phyloP scores from a whole-genome alignment of 2,329 filamentous ascomycete species.

The Aquanectria penicillioides region DNA sequence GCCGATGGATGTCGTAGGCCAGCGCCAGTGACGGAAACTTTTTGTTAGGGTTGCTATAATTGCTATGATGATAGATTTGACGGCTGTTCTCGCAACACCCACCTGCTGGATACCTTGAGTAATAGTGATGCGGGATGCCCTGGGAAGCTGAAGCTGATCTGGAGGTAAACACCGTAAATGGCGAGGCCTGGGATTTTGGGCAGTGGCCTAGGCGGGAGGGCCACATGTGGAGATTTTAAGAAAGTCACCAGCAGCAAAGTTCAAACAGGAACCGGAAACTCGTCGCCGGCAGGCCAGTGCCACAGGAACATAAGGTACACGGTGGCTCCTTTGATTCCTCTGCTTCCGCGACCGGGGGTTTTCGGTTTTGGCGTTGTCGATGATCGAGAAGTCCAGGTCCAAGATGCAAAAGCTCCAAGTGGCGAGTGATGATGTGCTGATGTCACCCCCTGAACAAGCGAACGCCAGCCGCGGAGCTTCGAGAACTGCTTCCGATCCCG shows the following conservation, averaged over 20 bases:
- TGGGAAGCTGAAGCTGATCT: background rate
- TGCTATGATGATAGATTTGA: too few relatives aligned
- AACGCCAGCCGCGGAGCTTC: background rate
- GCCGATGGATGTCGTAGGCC: background rate
- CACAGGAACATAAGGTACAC: background rate
- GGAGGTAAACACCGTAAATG: background rate
- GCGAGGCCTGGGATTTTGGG: background rate
- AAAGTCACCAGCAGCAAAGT: conserved; percentile 12
- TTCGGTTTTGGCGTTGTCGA: background rate
- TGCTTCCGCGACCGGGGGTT: background rate
- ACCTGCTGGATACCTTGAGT: too few relatives aligned
- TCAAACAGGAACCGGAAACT: conserved; percentile 8
- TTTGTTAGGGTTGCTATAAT: too few relatives aligned
- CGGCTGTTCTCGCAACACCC: too few relatives aligned
- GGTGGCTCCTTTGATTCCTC: background rate
- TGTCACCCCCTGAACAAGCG: conserved; percentile 16
- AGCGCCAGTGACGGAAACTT: background rate
- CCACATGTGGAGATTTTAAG: conserved; percentile 7
- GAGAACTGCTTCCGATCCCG: background rate
- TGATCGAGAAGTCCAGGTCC: background rate
- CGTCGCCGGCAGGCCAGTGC: background rate
- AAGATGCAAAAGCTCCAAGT: background rate
- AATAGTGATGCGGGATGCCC: too few relatives aligned
- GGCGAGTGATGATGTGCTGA: conserved; percentile 7
- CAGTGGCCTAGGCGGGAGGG: background rate